Conservation (phyloP, 331 rosid species). For the Pyracantha coccinea region DNA sequence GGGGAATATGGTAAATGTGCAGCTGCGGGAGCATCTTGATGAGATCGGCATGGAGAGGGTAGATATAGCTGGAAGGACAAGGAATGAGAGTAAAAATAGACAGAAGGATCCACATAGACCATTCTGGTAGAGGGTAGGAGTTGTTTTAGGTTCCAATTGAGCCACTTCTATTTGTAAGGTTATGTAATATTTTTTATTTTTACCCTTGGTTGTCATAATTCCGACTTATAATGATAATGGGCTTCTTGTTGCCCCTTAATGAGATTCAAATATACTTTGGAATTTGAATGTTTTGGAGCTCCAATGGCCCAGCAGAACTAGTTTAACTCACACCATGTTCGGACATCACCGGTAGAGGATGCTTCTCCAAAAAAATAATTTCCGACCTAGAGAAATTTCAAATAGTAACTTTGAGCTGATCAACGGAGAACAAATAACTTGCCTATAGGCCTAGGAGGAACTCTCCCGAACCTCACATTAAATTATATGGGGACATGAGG, state of each 20-base stretch:
- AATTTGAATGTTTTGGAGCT: too few species aligned
- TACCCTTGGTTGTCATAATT: not conserved
- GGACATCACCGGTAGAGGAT: too few species aligned
- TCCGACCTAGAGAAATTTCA: too few species aligned
- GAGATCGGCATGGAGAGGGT: constrained; percentile 1
- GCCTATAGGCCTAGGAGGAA: too few species aligned
- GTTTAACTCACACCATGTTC: too few species aligned
- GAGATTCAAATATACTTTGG: too few species aligned
- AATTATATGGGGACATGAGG: too few species aligned
- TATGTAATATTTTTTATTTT: constrained; percentile 20
- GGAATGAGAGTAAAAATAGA: not conserved
- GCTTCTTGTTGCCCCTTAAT: not conserved
- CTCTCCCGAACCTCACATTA: too few species aligned
- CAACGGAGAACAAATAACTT: too few species aligned
- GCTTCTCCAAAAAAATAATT: too few species aligned
- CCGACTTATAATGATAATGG: not conserved
- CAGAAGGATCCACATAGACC: not conserved
- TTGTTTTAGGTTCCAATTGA: constrained; percentile 11
- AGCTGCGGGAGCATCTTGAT: constrained; percentile 66
- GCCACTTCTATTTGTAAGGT: not conserved
- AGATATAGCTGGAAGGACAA: not conserved
- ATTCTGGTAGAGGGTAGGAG: constrained; percentile 32
- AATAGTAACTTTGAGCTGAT: too few species aligned
- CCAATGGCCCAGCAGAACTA: too few species aligned
- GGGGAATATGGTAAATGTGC: constrained; percentile 43